Evolutionary conservation across 2,329 filamentous ascomycete species (phyloP).

Genomic region (Parasarocladium wereldwijsianum): DNA sequence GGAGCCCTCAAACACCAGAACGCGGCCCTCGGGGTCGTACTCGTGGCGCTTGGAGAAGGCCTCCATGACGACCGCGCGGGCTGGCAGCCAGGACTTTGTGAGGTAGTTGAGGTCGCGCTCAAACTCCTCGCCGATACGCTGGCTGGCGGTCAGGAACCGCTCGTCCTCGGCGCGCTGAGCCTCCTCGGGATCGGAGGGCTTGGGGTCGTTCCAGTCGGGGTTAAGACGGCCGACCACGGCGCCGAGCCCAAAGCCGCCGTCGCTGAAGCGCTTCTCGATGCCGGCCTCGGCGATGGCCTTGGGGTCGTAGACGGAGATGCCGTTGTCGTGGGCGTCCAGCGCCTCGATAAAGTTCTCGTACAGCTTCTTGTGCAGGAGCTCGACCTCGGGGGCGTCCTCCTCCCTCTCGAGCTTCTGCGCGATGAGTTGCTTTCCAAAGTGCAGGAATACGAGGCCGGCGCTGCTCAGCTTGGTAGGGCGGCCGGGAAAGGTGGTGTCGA

Average conservation of each 20-base stretch:
- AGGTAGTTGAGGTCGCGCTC: conserved; percentile 66
- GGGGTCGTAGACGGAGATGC: conserved; percentile 70
- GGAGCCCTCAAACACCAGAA: conserved; percentile 61
- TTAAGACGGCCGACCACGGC: conserved; percentile 73
- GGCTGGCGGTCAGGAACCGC: conserved; percentile 64
- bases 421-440: conserved; percentile 81
- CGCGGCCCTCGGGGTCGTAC: conserved; percentile 58
- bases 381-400: conserved; percentile 51
- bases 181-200: conserved; percentile 57
- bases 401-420: conserved; percentile 34
- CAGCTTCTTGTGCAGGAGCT: conserved; percentile 70
- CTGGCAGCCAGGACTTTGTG: conserved; percentile 69
- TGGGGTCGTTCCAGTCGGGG: conserved; percentile 60
- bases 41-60: conserved; percentile 58
- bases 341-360: conserved; percentile 93
- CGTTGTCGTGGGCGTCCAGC: conserved; percentile 95
- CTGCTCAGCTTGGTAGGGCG: conserved; percentile 82
- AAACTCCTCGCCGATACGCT: conserved; percentile 82
- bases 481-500: conserved; percentile 70
- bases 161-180: conserved; percentile 63
- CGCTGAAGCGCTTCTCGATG: conserved; percentile 68
- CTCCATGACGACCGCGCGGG: conserved; percentile 59
- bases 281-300: conserved; percentile 52
- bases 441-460: conserved; percentile 87
- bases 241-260: conserved; percentile 71